Evolutionary conservation across 2,329 filamentous ascomycete species (phyloP).

Genomic region (Epichloe gansuensis): DNA sequence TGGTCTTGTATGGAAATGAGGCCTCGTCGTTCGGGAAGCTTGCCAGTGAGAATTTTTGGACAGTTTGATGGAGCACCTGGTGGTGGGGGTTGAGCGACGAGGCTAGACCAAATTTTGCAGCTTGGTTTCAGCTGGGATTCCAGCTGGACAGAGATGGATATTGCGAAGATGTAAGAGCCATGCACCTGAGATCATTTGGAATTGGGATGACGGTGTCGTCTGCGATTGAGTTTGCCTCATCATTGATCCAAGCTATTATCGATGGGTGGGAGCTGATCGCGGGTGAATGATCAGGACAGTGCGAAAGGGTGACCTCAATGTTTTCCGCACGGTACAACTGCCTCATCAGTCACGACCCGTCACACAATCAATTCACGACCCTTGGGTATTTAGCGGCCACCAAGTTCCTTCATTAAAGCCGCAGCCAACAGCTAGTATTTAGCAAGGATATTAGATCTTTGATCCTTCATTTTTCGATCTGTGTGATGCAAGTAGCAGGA

Average conservation of each 20-base stretch:
- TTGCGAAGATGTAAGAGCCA: neutral
- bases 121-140: too few species aligned
- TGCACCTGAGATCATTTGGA: neutral
- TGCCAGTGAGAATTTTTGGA: neutral
- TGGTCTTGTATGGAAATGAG: neutral
- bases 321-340: neutral
- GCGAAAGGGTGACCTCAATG: accelerated
- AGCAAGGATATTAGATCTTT: slow-evolving; percentile 2
- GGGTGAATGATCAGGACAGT: neutral
- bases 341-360: neutral
- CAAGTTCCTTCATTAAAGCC: neutral
- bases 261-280: neutral
- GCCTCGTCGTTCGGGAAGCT: neutral
- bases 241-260: neutral
- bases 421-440: neutral
- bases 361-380: too few species aligned
- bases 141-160: neutral
- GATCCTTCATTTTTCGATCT: slow-evolving; percentile 1
- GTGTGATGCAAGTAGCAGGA: slow-evolving; percentile 20
- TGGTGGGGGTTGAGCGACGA: neutral
- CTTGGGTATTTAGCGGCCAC: too few species aligned
- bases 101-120: neutral
- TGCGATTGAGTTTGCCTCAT: neutral
- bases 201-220: neutral
- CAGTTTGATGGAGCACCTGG: neutral